Percentiles rank a stretch among this genome's conserved stretches.
Conservation (phyloP, 2,329 filamentous ascomycete species). For the Bisporella sp. region DNA sequence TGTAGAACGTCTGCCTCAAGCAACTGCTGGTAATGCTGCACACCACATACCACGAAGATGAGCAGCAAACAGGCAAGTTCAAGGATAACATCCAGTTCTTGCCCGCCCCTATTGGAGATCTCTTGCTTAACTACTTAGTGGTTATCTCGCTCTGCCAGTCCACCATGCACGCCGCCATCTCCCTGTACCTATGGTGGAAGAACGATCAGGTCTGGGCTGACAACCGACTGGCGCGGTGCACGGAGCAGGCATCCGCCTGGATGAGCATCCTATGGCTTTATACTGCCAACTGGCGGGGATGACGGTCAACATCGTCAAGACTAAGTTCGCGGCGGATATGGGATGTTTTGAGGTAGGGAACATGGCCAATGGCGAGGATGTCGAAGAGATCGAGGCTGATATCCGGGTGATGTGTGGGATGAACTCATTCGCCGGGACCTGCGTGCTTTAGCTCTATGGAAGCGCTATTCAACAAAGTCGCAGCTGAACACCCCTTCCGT, state of each 20-base stretch:
- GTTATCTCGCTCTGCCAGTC: conserved; percentile 8
- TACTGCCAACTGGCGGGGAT: conserved; percentile 2
- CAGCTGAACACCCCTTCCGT: no score
- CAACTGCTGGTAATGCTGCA: conserved; percentile 13
- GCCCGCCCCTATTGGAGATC: conserved; percentile 6
- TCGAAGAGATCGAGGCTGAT: conserved; percentile 2
- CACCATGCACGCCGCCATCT: conserved; percentile 2
- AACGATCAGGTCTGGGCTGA: conserved; percentile 2
- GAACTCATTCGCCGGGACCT: conserved; percentile 2
- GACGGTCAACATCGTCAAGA: background rate
- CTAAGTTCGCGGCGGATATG: background rate
- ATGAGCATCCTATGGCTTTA: background rate
- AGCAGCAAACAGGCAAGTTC: background rate
- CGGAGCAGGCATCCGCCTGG: background rate
- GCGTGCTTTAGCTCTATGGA: conserved; percentile 1
- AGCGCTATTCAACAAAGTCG: background rate
- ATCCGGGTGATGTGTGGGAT: conserved; percentile 2
- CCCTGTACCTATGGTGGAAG: conserved; percentile 8
- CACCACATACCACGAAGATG: conserved; percentile 10
- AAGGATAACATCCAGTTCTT: conserved; percentile 15
- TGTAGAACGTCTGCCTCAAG: conserved; percentile 3
- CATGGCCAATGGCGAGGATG: background rate
- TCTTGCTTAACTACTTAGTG: conserved; percentile 9
- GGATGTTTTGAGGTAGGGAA: background rate
- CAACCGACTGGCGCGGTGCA: background rate